Base-by-base conservation (phyloP, 257 asterid genomes). In the Echites panduratus region DNA sequence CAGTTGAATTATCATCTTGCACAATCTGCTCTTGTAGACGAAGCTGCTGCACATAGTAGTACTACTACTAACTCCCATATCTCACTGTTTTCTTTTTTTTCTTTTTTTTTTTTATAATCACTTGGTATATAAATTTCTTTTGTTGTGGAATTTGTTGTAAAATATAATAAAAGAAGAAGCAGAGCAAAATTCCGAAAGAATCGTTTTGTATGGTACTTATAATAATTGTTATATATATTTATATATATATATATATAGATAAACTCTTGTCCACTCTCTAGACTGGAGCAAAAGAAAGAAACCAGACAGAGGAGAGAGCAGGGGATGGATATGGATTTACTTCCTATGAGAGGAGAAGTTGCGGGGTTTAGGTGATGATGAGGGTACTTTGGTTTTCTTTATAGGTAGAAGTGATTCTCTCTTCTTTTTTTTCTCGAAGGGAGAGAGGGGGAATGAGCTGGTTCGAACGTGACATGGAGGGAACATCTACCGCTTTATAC, bases 381-480 rank as follows among this genome's bases (percentile, higher is more conserved):
- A 32, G 38, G 38, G 38, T 32, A 64, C 49, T 2, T 4, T 83
- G 79, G 80, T 77, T 78, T 82, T 84, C 88, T 88, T 89, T 83
- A 84, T 85, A 83, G 89, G 65, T 61, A 68, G 56, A 80, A 81
- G 86, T 61, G 89, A 82, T 84, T 87, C 82, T 79, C 61, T 79
- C 73, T 44, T 65, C 57, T 81, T 76, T 41, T 61, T 81, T 85
- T 85, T 83, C 86, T 79, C 83, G 83, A 82, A 78, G 66, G 56
- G 53, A 50, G 54, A 49, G 29, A 68, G 89, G 81, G 88, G 29
- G 70, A 40, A 57, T 49, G 69, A 76, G 71, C 38, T 81, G 73
- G 61, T 79, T 79, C 58, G 85, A 75, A 82, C 78, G 80, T 86
- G 90, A 83, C 83, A 84, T 54, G 84, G 79, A 79, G 87, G 79